These are phyloP conservation scores for Arthrinium phaeospermum DNA, from an alignment of 2,329 filamentous ascomycete genomes.

Conservation along the genomic window DNA sequence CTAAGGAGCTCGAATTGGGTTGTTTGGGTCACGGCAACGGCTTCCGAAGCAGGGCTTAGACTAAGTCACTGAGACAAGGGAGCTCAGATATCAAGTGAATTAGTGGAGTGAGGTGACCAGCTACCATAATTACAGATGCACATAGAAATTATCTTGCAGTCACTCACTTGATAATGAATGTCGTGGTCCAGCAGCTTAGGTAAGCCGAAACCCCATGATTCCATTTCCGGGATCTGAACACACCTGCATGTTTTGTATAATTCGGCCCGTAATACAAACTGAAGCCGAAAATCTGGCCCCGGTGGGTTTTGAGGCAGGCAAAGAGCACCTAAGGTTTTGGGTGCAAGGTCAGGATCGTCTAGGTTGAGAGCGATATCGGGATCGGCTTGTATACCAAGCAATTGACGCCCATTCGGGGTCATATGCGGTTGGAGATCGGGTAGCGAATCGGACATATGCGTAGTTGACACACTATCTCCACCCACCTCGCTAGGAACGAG, in stretches of 20 bases:
- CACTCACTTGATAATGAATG: background rate
- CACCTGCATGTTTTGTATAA: background rate
- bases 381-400: background rate
- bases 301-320: background rate
- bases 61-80: background rate
- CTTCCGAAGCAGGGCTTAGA: background rate
- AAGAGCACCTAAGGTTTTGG: too few relatives aligned
- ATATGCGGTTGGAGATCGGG: background rate
- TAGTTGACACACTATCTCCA: background rate
- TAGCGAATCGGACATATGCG: background rate
- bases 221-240: background rate
- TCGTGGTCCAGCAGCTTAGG: background rate
- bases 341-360: background rate
- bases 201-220: background rate
- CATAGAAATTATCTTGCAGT: background rate
- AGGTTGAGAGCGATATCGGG: slow-evolving; percentile 4
- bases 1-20: background rate
- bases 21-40: background rate
- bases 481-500: background rate
- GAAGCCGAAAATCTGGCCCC: background rate
- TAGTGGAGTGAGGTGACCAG: background rate
- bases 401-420: background rate
- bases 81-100: background rate
- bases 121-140: background rate
- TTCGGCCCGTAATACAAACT: background rate